A percentile compares a stretch with the other conserved stretches of the same genome.
Evolutionary conservation across 2,329 filamentous ascomycete genomes (phyloP).

Genomic region (Colletotrichum scovillei): DNA sequence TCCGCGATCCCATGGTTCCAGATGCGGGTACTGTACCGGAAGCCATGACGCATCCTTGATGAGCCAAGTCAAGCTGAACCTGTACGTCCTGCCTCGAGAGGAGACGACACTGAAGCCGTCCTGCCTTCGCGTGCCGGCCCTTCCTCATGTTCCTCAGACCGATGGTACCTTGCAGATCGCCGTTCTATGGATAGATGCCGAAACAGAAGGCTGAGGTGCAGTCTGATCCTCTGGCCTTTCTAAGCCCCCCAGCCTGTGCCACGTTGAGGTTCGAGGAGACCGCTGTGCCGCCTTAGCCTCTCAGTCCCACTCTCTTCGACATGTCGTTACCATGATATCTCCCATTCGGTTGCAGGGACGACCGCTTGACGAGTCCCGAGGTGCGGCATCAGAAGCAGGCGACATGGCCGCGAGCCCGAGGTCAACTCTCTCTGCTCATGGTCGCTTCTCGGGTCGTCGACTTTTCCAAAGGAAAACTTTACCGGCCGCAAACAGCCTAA

Average conservation of each 20-base stretch:
- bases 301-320: not conserved
- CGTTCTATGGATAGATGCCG: constrained; percentile 18
- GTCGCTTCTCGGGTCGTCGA: not conserved
- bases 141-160: constrained; percentile 13
- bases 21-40: constrained; percentile 3
- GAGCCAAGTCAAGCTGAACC: not conserved
- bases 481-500: constrained; percentile 7
- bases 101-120: not conserved
- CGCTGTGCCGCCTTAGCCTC: constrained; percentile 18
- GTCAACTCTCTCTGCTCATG: constrained; percentile 2
- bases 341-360: constrained; percentile 1
- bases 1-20: constrained; percentile 17
- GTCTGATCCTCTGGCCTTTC: constrained; percentile 1
- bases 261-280: not conserved
- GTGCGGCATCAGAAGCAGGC: not conserved
- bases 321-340: constrained; percentile 1
- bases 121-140: constrained; percentile 17
- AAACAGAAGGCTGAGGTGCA: constrained; percentile 18
- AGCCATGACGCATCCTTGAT: constrained; percentile 4
- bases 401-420: not conserved
- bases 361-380: not conserved
- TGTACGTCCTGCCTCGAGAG: not conserved
- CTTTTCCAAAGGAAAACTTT: constrained; percentile 2
- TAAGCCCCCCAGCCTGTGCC: constrained; percentile 24
- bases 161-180: constrained; percentile 34